Conservation (phyloP, 345 rosid species). For the Moricandia arvensis region DNA sequence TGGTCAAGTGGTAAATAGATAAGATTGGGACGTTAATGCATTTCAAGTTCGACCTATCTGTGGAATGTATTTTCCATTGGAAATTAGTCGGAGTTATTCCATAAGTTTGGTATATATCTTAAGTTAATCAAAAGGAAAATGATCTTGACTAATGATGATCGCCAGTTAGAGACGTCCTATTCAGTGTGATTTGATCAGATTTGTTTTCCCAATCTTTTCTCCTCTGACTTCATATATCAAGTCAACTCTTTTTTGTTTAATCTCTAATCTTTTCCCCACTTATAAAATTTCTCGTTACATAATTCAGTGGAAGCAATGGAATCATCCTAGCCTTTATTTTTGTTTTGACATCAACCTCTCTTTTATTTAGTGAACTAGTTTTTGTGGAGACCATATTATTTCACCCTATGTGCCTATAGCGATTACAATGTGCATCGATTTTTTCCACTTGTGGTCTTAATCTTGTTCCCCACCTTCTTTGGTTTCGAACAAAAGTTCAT, state of each 20-base stretch:
- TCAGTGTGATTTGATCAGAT: background rate
- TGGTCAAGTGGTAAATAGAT: too few species aligned
- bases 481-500: slow-evolving; percentile 12
- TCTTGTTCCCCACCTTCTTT: slow-evolving; percentile 29
- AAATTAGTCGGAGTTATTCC: too few species aligned
- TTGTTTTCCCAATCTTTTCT: background rate
- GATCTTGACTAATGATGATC: background rate
- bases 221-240: background rate
- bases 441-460: slow-evolving; percentile 1
- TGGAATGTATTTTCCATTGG: too few species aligned
- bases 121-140: too few species aligned
- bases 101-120: too few species aligned
- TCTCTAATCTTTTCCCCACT: background rate
- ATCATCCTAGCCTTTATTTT: background rate
- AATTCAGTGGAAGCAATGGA: background rate
- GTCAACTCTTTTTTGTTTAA: background rate
- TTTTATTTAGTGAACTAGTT: background rate
- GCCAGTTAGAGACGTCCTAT: background rate
- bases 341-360: background rate
- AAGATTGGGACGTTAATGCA: too few species aligned
- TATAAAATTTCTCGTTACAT: background rate
- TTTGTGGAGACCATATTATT: background rate
- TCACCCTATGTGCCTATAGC: slow-evolving; percentile 2
- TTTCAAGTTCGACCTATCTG: too few species aligned
- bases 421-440: background rate